These are phyloP conservation scores for Umbelopsis sp. DNA, from an alignment of 192 early-diverging fungal genomes.

Conservation along the genomic window DNA sequence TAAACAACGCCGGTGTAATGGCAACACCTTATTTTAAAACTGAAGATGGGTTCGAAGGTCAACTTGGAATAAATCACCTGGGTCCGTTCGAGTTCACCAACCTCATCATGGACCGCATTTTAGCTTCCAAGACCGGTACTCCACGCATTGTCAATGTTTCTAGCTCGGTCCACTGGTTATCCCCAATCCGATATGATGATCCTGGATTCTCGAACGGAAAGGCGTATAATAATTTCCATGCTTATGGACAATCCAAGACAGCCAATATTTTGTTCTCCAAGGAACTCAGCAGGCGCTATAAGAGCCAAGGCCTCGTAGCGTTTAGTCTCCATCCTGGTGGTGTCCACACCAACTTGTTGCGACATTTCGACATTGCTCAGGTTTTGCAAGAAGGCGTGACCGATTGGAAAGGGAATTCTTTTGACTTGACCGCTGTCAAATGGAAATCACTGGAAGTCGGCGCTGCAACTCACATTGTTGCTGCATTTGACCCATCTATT, in stretches of 20 bases:
- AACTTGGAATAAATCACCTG: conserved; percentile 69
- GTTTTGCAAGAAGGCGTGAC: not conserved
- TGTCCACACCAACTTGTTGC: not conserved
- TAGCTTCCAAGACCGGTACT: not conserved
- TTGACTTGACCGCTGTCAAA: not conserved
- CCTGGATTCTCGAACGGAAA: not conserved
- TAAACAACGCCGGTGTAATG: conserved; percentile 49
- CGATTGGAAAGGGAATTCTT: not conserved
- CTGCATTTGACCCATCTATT: conserved; percentile 3
- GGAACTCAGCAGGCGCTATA: conserved; percentile 9
- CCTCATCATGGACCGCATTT: conserved; percentile 23
- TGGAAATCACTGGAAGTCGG: conserved; percentile 3
- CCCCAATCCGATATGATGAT: conserved; percentile 20
- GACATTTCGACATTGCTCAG: conserved; percentile 7
- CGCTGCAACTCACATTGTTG: not conserved
- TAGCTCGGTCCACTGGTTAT: conserved; percentile 1
- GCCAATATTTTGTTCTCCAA: conserved; percentile 55
- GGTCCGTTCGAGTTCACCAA: conserved; percentile 49
- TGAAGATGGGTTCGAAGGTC: conserved; percentile 62
- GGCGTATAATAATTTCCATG: conserved; percentile 1
- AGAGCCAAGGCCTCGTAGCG: not conserved
- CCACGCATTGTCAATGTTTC: conserved; percentile 11
- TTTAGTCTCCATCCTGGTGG: conserved; percentile 19
- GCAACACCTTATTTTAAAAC: conserved; percentile 51
- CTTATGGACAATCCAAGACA: conserved; percentile 46